phyloP scores from a whole-genome alignment of 2,329 filamentous ascomycete species.

The Colletotrichum lini region DNA sequence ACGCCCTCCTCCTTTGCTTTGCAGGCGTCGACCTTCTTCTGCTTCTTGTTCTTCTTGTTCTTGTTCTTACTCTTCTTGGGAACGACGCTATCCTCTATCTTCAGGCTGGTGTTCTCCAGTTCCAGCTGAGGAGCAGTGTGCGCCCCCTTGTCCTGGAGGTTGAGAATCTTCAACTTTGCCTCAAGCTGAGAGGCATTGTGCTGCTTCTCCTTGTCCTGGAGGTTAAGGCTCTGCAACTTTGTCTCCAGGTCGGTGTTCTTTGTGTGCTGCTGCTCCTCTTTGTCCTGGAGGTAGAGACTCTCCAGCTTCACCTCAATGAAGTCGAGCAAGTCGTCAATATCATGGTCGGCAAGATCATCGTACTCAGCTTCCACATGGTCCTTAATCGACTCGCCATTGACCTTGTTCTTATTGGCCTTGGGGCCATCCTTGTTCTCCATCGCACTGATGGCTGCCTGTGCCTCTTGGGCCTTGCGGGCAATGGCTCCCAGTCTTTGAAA shows the following conservation, averaged over 20 bases:
- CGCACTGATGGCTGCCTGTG: background rate
- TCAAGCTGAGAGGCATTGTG: background rate
- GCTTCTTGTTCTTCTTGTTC: too few species aligned
- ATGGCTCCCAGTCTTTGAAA: background rate
- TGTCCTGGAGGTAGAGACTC: too few species aligned
- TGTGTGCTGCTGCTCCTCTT: too few species aligned
- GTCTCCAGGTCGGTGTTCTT: too few species aligned
- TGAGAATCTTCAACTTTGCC: background rate
- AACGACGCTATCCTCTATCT: background rate
- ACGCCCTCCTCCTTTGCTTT: background rate
- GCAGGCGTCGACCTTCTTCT: background rate
- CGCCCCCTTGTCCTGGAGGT: background rate
- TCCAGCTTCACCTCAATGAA: background rate
- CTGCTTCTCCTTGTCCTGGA: background rate
- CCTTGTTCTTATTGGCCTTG: background rate
- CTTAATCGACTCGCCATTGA: background rate
- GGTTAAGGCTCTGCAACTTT: too few species aligned
- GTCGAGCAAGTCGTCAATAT: background rate
- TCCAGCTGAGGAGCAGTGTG: background rate
- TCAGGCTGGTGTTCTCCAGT: background rate
- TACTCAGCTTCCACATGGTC: background rate
- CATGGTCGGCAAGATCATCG: background rate
- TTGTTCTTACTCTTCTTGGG: background rate
- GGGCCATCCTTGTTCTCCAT: background rate
- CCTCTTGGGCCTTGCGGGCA: background rate